Evolutionary conservation across 139 green algal genomes (phyloP).

Genomic region (Chlorella sorokiniana): DNA sequence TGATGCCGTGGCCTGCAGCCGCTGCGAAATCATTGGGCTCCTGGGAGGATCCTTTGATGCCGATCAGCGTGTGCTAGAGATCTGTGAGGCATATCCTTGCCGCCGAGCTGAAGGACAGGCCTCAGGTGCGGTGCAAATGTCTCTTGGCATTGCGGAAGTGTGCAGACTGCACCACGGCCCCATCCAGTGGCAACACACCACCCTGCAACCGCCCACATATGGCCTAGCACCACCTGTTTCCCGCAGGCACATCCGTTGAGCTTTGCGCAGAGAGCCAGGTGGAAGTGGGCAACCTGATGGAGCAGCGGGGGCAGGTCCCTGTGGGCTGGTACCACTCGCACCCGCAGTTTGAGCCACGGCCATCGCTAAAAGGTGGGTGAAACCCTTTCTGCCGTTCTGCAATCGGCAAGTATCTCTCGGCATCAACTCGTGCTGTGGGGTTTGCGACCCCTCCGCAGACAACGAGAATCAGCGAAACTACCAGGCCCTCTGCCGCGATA

Average conservation of each 20-base stretch:
- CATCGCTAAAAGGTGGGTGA: slow-evolving; percentile 54
- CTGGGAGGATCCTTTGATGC: slow-evolving; percentile 68
- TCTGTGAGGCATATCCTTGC: slow-evolving; percentile 66
- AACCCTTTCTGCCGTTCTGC: not conserved
- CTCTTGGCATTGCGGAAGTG: not conserved
- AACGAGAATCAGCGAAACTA: slow-evolving; percentile 92
- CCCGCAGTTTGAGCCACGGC: slow-evolving; percentile 77
- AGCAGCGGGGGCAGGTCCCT: slow-evolving; percentile 50
- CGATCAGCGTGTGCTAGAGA: slow-evolving; percentile 37
- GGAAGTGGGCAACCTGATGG: slow-evolving; percentile 63
- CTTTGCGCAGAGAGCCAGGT: slow-evolving; percentile 75
- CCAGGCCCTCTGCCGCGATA: slow-evolving; percentile 72
- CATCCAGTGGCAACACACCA: not conserved
- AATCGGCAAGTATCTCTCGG: too few species aligned
- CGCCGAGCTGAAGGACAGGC: slow-evolving; percentile 34
- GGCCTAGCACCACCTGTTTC: too few species aligned
- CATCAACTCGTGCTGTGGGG: not conserved
- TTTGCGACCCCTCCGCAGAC: too few species aligned
- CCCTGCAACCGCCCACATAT: not conserved
- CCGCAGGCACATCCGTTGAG: slow-evolving; percentile 69
- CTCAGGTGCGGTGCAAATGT: slow-evolving; percentile 24
- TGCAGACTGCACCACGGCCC: not conserved
- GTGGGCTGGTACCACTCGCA: slow-evolving; percentile 88
- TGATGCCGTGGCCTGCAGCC: slow-evolving; percentile 23
- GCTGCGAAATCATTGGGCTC: slow-evolving; percentile 69